A percentile compares a stretch with the other conserved stretches of the same genome.
These are phyloP conservation scores for Hypomyces perniciosus DNA, from an alignment of 2,329 filamentous ascomycete species.

Conservation along the genomic window DNA sequence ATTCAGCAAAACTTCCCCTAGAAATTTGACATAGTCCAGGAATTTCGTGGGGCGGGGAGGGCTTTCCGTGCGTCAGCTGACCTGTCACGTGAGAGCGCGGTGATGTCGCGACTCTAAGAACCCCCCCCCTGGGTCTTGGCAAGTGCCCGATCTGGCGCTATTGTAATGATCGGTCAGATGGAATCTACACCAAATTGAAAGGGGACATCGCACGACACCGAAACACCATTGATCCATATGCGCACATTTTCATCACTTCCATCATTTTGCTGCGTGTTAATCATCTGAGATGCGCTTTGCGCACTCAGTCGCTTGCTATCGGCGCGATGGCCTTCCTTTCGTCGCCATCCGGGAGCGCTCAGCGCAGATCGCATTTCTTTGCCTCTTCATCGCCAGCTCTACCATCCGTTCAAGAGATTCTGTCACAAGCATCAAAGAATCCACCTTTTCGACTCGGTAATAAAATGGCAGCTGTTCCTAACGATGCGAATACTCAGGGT, in stretches of 20 bases:
- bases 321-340: conserved; percentile 29
- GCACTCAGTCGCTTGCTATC: conserved; percentile 29
- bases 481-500: conserved; percentile 22
- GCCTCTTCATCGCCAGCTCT: conserved; percentile 50
- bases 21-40: conserved; percentile 29
- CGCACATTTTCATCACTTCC: neutral
- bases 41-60: conserved; percentile 34
- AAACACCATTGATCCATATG: neutral
- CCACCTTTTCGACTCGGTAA: conserved; percentile 31
- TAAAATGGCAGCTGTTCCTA: conserved; percentile 31
- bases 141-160: conserved; percentile 8
- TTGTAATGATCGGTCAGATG: too few species aligned
- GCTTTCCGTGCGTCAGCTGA: conserved; percentile 32
- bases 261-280: conserved; percentile 25
- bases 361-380: conserved; percentile 24
- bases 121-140: conserved; percentile 5
- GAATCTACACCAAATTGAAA: neutral
- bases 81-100: conserved; percentile 30
- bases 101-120: conserved; percentile 21
- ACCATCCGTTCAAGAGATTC: conserved; percentile 45
- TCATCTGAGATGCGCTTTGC: conserved; percentile 41
- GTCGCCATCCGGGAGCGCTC: conserved; percentile 26
- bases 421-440: conserved; percentile 31
- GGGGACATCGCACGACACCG: neutral
- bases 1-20: conserved; percentile 22